Conservation (phyloP, 192 early-diverging fungal genomes). For the Gigaspora rosea region DNA sequence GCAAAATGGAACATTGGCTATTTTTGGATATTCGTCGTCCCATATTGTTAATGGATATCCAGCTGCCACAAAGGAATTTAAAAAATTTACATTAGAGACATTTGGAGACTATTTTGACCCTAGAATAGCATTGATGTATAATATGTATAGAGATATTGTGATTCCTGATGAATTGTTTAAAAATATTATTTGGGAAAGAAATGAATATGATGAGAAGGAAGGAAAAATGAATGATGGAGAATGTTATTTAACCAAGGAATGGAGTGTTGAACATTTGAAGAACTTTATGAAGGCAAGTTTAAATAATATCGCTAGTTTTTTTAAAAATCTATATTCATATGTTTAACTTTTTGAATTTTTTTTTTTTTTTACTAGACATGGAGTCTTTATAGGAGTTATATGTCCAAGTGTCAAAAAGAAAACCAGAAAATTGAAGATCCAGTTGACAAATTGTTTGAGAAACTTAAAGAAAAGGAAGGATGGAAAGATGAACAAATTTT, state of each 20-base stretch:
- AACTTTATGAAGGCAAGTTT: conserved; percentile 47
- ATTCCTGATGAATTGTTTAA: conserved; percentile 47
- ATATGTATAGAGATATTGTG: conserved; percentile 45
- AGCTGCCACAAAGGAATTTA: conserved; percentile 36
- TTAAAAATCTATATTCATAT: neutral
- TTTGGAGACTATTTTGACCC: conserved; percentile 49
- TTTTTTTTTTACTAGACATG: conserved; percentile 39
- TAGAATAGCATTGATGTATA: conserved; percentile 45
- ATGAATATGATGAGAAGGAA: neutral
- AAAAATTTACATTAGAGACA: conserved; percentile 31
- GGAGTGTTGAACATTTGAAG: conserved; percentile 43
- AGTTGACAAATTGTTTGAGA: conserved; percentile 46
- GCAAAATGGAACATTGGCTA: conserved; percentile 59
- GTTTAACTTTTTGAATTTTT: no score
- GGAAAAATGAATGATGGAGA: neutral
- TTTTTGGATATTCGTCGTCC: conserved; percentile 49
- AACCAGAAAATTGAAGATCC: conserved; percentile 37
- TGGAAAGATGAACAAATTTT: conserved; percentile 39
- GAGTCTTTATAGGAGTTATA: conserved; percentile 55
- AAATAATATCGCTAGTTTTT: neutral
- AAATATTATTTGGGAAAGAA: conserved; percentile 40
- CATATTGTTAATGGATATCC: conserved; percentile 43
- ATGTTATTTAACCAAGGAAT: conserved; percentile 39
- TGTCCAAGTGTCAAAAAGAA: conserved; percentile 37
- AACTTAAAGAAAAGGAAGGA: conserved; percentile 32